Percentiles rank a stretch among this genome's conserved stretches.
Evolutionary conservation across 495 filamentous ascomycete species (phyloP).

Genomic region (Daldinia vernicosa): DNA sequence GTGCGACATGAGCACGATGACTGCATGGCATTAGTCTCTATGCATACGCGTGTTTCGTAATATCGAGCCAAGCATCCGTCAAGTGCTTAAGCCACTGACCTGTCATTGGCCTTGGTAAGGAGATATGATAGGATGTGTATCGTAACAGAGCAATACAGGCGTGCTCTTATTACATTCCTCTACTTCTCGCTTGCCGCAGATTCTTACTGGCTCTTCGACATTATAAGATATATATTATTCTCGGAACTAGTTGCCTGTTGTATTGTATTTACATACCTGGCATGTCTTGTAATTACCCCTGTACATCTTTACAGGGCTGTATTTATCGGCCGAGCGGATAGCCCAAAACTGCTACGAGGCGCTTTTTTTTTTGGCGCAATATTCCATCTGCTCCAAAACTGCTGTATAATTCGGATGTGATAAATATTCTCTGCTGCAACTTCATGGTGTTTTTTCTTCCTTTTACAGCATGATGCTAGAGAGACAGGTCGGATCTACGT

Average conservation of each 20-base stretch:
- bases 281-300: not conserved
- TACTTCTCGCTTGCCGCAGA: too few relatives aligned
- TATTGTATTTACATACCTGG: not conserved
- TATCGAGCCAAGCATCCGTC: not conserved
- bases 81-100: not conserved
- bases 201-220: not conserved
- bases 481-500: not conserved
- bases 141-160: too few relatives aligned
- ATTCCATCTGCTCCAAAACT: slow-evolving; percentile 1
- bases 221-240: not conserved
- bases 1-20: not conserved
- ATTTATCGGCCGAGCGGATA: slow-evolving; percentile 15
- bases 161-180: too few relatives aligned
- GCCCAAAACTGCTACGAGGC: not conserved
- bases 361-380: slow-evolving; percentile 8
- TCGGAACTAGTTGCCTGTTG: too few relatives aligned
- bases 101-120: not conserved
- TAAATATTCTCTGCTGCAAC: slow-evolving; percentile 8
- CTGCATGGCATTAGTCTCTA: not conserved
- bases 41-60: not conserved
- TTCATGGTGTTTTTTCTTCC: slow-evolving; percentile 7
- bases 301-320: slow-evolving; percentile 10
- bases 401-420: not conserved
- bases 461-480: slow-evolving; percentile 11
- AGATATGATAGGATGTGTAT: not conserved